These are phyloP conservation scores for Mycena citricolor DNA, from an alignment of 1,284 basidiomycete genomes.

Conservation along the genomic window DNA sequence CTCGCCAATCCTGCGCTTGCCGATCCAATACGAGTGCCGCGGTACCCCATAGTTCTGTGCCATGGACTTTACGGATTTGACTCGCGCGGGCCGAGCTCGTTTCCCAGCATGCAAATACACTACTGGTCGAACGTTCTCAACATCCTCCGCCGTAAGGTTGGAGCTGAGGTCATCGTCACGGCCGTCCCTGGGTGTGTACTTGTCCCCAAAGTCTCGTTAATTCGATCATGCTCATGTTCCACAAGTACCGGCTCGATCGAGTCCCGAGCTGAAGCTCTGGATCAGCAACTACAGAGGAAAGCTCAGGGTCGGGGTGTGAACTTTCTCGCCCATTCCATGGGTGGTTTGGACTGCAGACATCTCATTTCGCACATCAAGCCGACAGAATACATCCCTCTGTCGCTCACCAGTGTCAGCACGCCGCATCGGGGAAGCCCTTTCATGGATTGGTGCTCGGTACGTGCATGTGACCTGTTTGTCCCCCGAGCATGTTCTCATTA, in stretches of 20 bases:
- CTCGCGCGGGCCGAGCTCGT: constrained; percentile 72
- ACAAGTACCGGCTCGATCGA: constrained; percentile 87
- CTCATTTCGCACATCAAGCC: constrained; percentile 87
- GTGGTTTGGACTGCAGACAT: constrained; percentile 91
- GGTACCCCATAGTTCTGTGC: constrained; percentile 91
- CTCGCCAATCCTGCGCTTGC: constrained; percentile 73
- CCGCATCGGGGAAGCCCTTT: constrained; percentile 97
- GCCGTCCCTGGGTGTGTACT: constrained; percentile 87
- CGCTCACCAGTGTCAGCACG: constrained; percentile 88
- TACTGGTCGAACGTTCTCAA: constrained; percentile 94
- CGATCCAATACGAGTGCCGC: constrained; percentile 75
- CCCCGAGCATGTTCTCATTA: too few species aligned
- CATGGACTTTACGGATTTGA: constrained; percentile 97
- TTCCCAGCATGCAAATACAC: constrained; percentile 83
- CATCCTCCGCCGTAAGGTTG: constrained; percentile 80
- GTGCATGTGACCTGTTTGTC: constrained; percentile 29
- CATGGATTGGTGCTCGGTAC: constrained; percentile 97
- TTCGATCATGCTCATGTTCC: constrained; percentile 5
- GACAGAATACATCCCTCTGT: constrained; percentile 81
- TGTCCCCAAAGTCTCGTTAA: not conserved
- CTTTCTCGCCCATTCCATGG: constrained; percentile 97
- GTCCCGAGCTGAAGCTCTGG: constrained; percentile 78
- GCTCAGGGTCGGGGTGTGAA: constrained; percentile 80
- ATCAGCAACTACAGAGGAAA: constrained; percentile 71
- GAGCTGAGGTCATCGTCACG: constrained; percentile 94